Percentiles rank a stretch among this genome's conserved stretches.
Conservation (phyloP, 257 asterid species). For the Orobanche coerulescens region DNA sequence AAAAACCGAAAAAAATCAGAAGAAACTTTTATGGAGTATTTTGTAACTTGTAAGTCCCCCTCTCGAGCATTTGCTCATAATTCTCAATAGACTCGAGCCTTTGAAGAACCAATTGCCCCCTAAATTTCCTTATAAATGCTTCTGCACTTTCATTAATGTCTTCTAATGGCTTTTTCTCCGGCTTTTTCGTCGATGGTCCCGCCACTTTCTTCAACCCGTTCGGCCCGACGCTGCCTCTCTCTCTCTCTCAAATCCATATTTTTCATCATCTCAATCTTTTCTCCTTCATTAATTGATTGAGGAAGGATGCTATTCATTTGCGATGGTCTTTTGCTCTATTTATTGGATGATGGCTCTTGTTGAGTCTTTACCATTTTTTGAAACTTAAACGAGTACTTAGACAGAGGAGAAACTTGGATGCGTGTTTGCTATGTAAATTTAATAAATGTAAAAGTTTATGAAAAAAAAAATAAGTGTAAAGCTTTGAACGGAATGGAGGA, state of each 20-base stretch:
- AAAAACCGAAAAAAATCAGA: not conserved
- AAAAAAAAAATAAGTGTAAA: no score
- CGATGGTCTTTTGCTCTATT: not conserved
- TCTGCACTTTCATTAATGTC: slow-evolving; percentile 71
- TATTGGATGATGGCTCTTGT: not conserved
- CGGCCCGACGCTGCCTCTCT: not conserved
- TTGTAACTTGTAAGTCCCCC: slow-evolving; percentile 34
- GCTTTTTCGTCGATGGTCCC: slow-evolving; percentile 24
- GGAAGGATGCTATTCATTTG: slow-evolving; percentile 26
- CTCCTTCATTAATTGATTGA: slow-evolving; percentile 20
- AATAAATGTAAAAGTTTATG: no score
- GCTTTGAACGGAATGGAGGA: no score
- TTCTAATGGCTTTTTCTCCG: slow-evolving; percentile 36
- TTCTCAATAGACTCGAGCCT: slow-evolving; percentile 77
- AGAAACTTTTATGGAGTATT: not conserved
- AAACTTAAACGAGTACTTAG: slow-evolving; percentile 16
- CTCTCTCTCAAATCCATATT: slow-evolving; percentile 11
- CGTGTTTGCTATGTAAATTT: slow-evolving; percentile 17
- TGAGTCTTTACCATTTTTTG: not conserved
- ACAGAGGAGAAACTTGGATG: slow-evolving; percentile 13
- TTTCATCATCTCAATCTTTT: not conserved
- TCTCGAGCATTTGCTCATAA: slow-evolving; percentile 62
- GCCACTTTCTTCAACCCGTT: slow-evolving; percentile 20
- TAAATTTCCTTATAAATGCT: slow-evolving; percentile 58
- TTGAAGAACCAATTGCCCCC: slow-evolving; percentile 53